Evolutionary conservation across 441 rosid species (phyloP).

Genomic region (Aquilaria agallochum): DNA sequence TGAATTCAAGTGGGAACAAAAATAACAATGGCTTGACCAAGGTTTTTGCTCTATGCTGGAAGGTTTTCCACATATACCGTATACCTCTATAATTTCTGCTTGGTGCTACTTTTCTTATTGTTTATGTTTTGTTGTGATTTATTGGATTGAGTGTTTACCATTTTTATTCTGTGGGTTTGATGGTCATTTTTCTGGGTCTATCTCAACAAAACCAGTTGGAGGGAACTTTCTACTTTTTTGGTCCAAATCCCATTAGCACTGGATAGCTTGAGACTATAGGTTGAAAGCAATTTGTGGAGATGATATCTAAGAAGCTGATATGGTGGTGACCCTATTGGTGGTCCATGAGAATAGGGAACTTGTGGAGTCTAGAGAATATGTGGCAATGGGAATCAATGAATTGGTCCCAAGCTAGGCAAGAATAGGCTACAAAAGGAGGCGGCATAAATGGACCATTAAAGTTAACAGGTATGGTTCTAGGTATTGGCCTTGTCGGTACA

Average conservation of each 20-base stretch:
- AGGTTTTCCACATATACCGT: too few species aligned
- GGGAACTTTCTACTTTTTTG: constrained; percentile 33
- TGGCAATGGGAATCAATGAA: constrained; percentile 48
- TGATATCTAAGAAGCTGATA: constrained; percentile 46
- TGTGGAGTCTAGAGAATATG: constrained; percentile 42
- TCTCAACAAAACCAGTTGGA: constrained; percentile 27
- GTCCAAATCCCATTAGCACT: constrained; percentile 64
- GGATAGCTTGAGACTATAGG: constrained; percentile 48
- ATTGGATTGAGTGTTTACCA: too few species aligned
- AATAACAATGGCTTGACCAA: too few species aligned
- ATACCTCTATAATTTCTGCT: too few species aligned
- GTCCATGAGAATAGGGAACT: constrained; percentile 47
- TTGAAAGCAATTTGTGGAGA: constrained; percentile 32
- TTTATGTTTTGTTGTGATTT: too few species aligned
- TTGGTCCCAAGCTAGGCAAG: constrained; percentile 36
- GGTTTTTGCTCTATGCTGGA: too few species aligned
- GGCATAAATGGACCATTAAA: constrained; percentile 39
- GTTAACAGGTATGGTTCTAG: constrained; percentile 29
- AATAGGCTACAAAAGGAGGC: constrained; percentile 31
- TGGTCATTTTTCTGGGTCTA: too few species aligned
- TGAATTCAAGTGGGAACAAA: too few species aligned
- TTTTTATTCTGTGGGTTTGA: too few species aligned
- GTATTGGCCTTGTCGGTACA: constrained; percentile 35
- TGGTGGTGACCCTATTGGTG: constrained; percentile 32
- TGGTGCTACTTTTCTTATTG: too few species aligned